Percentiles rank a stretch among this genome's conserved stretches.
Evolutionary conservation across 73 alveolate genomes (phyloP).

Genomic region (Stentor coeruleus): DNA sequence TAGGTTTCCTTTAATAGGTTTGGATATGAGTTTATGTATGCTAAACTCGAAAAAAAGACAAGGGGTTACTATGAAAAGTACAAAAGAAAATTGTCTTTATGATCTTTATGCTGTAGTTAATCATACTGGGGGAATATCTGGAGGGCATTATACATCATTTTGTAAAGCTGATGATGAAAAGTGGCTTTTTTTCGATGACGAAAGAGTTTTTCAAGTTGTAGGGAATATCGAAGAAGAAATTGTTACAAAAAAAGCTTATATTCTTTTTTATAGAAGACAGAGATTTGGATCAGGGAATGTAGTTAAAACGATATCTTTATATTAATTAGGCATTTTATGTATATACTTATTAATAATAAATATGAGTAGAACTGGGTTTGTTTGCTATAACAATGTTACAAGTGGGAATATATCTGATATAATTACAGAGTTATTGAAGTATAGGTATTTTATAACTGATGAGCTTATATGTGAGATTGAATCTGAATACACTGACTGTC

Average conservation of each 20-base stretch:
- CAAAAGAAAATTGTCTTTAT: constrained; percentile 19
- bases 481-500: too few relatives aligned
- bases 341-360: too few relatives aligned
- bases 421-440: background rate
- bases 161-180: background rate
- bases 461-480: background rate
- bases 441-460: background rate
- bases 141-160: constrained; percentile 18
- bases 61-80: background rate
- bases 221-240: constrained; percentile 15
- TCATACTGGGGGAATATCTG: constrained; percentile 17
- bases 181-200: constrained; percentile 24
- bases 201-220: constrained; percentile 5
- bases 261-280: constrained; percentile 10
- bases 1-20: background rate
- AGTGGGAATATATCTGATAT: background rate
- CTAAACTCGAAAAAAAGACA: background rate
- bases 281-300: constrained; percentile 22
- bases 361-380: too few relatives aligned
- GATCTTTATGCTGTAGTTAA: constrained; percentile 28
- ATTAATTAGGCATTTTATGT: background rate
- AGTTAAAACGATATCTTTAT: background rate
- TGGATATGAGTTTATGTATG: constrained; percentile 5
- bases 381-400: too few relatives aligned
- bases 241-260: constrained; percentile 24